phyloP scores from a whole-genome alignment of 495 filamentous ascomycete species.

The Penicillium atrosanguineum region DNA sequence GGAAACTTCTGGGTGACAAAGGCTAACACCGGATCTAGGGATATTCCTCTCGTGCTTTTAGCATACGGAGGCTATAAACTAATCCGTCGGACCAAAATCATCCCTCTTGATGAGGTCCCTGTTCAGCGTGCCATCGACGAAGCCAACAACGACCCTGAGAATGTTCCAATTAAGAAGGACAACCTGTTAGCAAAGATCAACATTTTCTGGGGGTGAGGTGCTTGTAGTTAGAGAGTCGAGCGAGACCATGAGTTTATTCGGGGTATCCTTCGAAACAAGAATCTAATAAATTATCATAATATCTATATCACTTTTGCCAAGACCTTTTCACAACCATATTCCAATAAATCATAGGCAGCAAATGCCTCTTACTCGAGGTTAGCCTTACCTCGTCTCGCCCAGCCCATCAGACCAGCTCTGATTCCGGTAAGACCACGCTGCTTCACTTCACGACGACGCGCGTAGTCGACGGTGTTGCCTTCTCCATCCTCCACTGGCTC shows the following conservation, averaged over 20 bases:
- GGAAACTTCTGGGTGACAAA: background rate
- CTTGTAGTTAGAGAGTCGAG: background rate
- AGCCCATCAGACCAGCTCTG: conserved; percentile 24
- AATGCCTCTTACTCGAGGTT: background rate
- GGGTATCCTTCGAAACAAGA: background rate
- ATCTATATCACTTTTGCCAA: background rate
- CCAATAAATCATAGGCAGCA: background rate
- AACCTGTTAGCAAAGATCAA: conserved; percentile 24
- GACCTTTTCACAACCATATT: background rate
- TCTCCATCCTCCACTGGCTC: conserved; percentile 36
- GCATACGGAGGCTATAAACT: conserved; percentile 43
- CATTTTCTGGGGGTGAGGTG: conserved; percentile 30
- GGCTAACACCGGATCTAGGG: conserved; percentile 15
- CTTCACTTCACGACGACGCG: conserved; percentile 63
- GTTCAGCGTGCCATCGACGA: conserved; percentile 31
- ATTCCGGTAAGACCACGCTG: conserved; percentile 67
- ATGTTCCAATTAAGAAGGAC: conserved; percentile 26
- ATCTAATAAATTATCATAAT: background rate
- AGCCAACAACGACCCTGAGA: conserved; percentile 30
- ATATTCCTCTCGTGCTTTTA: conserved; percentile 44
- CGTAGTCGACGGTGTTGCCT: conserved; percentile 62
- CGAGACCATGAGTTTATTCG: background rate
- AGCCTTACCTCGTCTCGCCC: conserved; percentile 8
- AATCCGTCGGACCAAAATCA: conserved; percentile 34
- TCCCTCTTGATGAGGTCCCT: conserved; percentile 32